Percentiles rank a stretch among this genome's conserved stretches.
These are phyloP conservation scores for Nematodospora anomalae DNA, from an alignment of 1,139 yeast species.

Conservation along the genomic window DNA sequence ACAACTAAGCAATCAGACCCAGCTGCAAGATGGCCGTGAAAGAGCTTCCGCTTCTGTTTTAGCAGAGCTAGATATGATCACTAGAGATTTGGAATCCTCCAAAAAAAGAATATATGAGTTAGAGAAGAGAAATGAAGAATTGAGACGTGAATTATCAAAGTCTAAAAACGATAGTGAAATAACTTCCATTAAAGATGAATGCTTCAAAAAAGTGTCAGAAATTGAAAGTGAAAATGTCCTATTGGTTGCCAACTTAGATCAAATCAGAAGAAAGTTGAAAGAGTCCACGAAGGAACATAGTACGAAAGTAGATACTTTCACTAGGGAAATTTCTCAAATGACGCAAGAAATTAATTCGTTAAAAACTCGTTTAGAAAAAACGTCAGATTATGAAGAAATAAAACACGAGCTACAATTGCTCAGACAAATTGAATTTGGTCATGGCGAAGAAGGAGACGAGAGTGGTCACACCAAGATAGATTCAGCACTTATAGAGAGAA, in stretches of 20 bases:
- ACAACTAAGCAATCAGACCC: conserved; percentile 38
- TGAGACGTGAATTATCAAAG: conserved; percentile 63
- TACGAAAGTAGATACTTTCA: conserved; percentile 32
- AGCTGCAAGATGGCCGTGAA: conserved; percentile 8
- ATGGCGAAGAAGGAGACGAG: conserved; percentile 29
- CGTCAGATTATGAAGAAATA: conserved; percentile 72
- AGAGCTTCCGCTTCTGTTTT: conserved; percentile 26
- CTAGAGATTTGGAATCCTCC: conserved; percentile 73
- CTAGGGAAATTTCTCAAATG: conserved; percentile 50
- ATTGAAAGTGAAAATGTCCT: conserved; percentile 68
- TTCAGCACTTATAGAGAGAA: conserved; percentile 55
- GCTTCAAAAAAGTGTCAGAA: conserved; percentile 47
- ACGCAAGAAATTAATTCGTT: conserved; percentile 52
- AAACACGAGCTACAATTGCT: conserved; percentile 72
- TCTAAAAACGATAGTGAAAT: conserved; percentile 47
- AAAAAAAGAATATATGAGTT: conserved; percentile 68
- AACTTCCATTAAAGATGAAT: conserved; percentile 32
- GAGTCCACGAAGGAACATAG: conserved; percentile 35
- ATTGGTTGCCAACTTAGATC: conserved; percentile 63
- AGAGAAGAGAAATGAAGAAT: conserved; percentile 74
- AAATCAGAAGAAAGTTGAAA: conserved; percentile 37
- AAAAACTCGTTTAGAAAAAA: conserved; percentile 44
- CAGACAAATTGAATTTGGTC: conserved; percentile 74
- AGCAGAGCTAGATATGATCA: conserved; percentile 63
- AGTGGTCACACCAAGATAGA: conserved; percentile 28